Evolutionary conservation across 73 alveolate genomes (phyloP), one percentile per base, ranked within the genome.

Genomic region (Durusdinium trenchii): DNA sequence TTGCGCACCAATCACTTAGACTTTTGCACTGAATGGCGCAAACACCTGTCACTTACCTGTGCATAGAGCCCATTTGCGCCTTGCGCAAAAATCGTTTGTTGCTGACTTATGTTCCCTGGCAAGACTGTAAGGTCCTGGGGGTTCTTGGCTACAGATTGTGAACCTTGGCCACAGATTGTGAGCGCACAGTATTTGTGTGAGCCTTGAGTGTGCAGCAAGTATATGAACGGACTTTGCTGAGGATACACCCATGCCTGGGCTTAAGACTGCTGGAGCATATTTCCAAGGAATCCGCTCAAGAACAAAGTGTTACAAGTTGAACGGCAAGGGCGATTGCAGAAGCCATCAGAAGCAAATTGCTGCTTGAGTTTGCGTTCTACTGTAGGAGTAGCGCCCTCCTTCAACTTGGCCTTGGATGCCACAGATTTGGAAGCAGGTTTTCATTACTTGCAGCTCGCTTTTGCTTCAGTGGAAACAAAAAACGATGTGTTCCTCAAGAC

Each of bases 61-160:
- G n/a, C n/a, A n/a, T n/a, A n/a, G n/a, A n/a, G n/a, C n/a, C n/a
- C n/a, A n/a, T n/a, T n/a, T n/a, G n/a, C n/a, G n/a, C n/a, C n/a
- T n/a, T n/a, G n/a, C n/a, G n/a, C n/a, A n/a, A n/a, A n/a, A n/a
- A n/a, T n/a, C n/a, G n/a, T n/a, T n/a, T n/a, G n/a, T n/a, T n/a
- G n/a, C n/a, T n/a, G n/a, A n/a, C n/a, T n/a, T n/a, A n/a, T n/a
- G n/a, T n/a, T n/a, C n/a, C n/a, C n/a, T n/a, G n/a, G n/a, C n/a
- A n/a, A n/a, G n/a, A n/a, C n/a, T n/a, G 40, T 40, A 71, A 83
- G 94, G 94, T 83, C 94, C 14, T 83, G 94, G 94, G 94, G 75
- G 51, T 83, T 83, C 50, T 52, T 83, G 52, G 94, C 94, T 43
- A 83, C 94, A 12, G 94, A 83, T 36, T 83, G 94, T 62, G 94